Base-by-base conservation (phyloP, 192 early-diverging fungal species). In the Thoreauomyces humboldtii region DNA sequence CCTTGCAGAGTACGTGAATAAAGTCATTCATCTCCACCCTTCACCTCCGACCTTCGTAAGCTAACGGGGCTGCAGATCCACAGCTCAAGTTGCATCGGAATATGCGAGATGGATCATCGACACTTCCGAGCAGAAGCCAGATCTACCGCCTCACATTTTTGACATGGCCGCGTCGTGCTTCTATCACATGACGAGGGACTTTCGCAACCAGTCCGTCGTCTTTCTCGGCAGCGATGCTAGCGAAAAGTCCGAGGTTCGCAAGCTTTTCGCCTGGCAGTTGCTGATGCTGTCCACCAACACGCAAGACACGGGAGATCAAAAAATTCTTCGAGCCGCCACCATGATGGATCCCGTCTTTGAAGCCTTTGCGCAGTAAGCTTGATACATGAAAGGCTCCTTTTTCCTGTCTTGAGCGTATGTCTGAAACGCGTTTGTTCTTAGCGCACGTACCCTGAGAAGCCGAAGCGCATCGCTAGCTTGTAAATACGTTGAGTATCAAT, bases 401-500 rank as follows among this genome's bases (percentile, higher is more conserved):
- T 17, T 12, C 17, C 38, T 41, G 38, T 41, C 9, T 17, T 12
- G 17, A 12, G 38, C 38, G 9, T 9, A 41, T 17, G 9, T 9
- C 38, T 41, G 17, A 17, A 41, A 41, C 9, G 9, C 9, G 9
- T 46, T 46, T 14, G 5, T 46, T 46, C 44, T 46, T 46, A 57
- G 55, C 31, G 64, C 64, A 9, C 38, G 53, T 2, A 66, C 64
- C 3, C 25, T 55, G 12, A 34, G 64, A n/a, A 66, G 64, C 52
- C 34, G 54, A 17, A 57, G 64, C 25, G 64, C 64, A 14, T 36
- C 64, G 1, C 22, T 57, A 17, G 64, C 31, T 2, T 66, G 64
- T 54, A 66, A 66, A 66, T 66, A 66, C 21, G 64, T 66, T 25
- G 64, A 66, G 27, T 66, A 66, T 25, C 64, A 66, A 44, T 66